Percentiles rank a stretch among this genome's conserved stretches.
Evolutionary conservation across 2,329 filamentous ascomycete genomes (phyloP).

Genomic region (Emergomyces pasteurianus): DNA sequence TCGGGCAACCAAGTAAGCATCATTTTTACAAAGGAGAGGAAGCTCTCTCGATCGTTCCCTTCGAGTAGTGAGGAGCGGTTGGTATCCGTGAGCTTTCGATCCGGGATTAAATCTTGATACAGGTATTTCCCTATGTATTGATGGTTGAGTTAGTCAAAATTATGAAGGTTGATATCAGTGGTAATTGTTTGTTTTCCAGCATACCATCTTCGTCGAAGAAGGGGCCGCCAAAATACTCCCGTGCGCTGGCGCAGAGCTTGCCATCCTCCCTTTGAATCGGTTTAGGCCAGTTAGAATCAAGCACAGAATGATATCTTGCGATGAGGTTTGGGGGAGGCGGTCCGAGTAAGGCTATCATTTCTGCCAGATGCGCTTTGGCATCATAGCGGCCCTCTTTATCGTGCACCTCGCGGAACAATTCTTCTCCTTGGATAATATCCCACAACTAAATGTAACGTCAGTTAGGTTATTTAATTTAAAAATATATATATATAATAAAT

Average conservation of each 20-base stretch:
- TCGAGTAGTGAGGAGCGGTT: constrained; percentile 13
- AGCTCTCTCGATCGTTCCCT: constrained; percentile 20
- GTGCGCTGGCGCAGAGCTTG: constrained; percentile 21
- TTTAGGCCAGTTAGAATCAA: constrained; percentile 19
- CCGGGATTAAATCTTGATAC: constrained; percentile 15
- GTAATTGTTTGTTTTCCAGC: neutral
- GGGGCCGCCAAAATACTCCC: constrained; percentile 26
- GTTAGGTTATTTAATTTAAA: constrained; percentile 7
- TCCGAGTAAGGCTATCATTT: constrained; percentile 34
- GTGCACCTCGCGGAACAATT: constrained; percentile 17
- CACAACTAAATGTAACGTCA: constrained; percentile 14
- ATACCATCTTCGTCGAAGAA: constrained; percentile 26
- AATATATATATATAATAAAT: too few relatives aligned
- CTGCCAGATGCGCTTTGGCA: constrained; percentile 28
- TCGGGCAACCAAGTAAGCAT: constrained; percentile 28
- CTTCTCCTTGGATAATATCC: constrained; percentile 21
- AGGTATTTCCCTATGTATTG: constrained; percentile 14
- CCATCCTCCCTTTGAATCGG: constrained; percentile 18
- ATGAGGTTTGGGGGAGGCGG: constrained; percentile 27
- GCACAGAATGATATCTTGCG: constrained; percentile 22
- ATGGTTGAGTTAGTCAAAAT: neutral
- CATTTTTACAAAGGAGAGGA: constrained; percentile 21
- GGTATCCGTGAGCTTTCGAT: constrained; percentile 14
- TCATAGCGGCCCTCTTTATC: constrained; percentile 24
- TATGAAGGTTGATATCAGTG: neutral